Evolutionary conservation across 129 eudicot genomes (phyloP).

Genomic region (Oenanthe sinensis): DNA sequence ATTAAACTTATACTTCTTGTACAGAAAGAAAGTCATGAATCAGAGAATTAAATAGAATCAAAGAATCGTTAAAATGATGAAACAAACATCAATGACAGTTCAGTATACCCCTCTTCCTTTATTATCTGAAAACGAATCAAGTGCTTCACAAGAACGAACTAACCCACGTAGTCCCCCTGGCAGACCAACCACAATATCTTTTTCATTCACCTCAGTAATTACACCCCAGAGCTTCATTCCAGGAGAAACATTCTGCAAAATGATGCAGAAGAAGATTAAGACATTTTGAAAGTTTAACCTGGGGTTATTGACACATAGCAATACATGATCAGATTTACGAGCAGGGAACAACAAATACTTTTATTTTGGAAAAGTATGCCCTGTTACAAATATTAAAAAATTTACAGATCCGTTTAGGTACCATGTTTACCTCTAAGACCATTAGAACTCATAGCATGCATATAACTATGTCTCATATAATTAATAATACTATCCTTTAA

Average conservation of each 20-base stretch:
- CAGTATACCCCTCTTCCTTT: conserved; percentile 31
- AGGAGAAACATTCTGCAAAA: conserved; percentile 60
- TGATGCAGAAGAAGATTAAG: neutral
- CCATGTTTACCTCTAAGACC: neutral
- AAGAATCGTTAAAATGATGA: neutral
- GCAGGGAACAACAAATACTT: neutral
- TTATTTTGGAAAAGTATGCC: neutral
- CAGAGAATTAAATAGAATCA: neutral
- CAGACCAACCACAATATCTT: conserved; percentile 83
- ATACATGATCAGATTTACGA: neutral
- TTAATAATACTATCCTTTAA: neutral
- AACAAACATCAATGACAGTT: neutral
- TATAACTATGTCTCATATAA: neutral
- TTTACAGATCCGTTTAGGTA: neutral
- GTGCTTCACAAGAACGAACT: conserved; percentile 75
- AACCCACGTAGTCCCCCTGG: conserved; percentile 97
- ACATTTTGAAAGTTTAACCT: neutral
- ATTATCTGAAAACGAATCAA: conserved; percentile 42
- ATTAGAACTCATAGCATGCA: neutral
- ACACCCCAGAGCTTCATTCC: conserved; percentile 99
- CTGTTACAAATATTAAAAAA: neutral
- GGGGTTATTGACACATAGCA: neutral
- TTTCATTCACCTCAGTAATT: conserved; percentile 80
- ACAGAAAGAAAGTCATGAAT: neutral
- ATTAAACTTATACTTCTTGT: neutral